These are phyloP conservation scores for Coprinellus micaceus DNA, from an alignment of 768 basidiomycete genomes.

Conservation along the genomic window DNA sequence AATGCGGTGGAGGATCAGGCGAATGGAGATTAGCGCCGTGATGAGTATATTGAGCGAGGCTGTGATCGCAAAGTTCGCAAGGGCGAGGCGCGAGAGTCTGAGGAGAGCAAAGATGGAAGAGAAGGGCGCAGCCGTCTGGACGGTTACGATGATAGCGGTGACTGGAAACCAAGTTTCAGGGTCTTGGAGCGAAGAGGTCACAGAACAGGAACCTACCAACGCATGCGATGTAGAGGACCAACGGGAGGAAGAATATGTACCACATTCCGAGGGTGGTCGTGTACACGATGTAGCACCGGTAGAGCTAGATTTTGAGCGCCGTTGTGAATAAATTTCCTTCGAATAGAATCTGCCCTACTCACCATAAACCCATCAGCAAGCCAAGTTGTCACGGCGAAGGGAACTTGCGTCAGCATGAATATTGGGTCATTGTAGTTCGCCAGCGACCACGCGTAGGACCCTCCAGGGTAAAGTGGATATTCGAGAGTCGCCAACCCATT, in stretches of 20 bases:
- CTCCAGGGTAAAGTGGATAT: neutral
- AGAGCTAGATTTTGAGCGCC: neutral
- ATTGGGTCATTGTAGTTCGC: neutral
- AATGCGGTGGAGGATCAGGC: neutral
- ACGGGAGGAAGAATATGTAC: neutral
- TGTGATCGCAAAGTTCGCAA: neutral
- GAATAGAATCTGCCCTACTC: neutral
- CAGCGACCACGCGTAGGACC: neutral
- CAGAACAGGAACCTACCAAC: neutral
- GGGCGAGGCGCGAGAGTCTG: neutral
- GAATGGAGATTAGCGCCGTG: neutral
- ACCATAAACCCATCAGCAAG: neutral
- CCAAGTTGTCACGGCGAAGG: neutral
- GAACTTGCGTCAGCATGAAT: neutral
- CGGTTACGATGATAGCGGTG: neutral
- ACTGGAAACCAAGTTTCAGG: neutral
- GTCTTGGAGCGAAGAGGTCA: neutral
- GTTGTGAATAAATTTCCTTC: neutral
- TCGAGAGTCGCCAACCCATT: neutral
- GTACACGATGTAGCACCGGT: neutral
- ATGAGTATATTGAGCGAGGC: neutral
- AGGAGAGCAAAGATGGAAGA: neutral
- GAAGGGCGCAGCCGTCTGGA: neutral
- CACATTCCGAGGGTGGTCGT: neutral
- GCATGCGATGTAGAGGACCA: neutral